phyloP scores from a whole-genome alignment of 2,329 filamentous ascomycete genomes.

The Colletotrichum sp. region DNA sequence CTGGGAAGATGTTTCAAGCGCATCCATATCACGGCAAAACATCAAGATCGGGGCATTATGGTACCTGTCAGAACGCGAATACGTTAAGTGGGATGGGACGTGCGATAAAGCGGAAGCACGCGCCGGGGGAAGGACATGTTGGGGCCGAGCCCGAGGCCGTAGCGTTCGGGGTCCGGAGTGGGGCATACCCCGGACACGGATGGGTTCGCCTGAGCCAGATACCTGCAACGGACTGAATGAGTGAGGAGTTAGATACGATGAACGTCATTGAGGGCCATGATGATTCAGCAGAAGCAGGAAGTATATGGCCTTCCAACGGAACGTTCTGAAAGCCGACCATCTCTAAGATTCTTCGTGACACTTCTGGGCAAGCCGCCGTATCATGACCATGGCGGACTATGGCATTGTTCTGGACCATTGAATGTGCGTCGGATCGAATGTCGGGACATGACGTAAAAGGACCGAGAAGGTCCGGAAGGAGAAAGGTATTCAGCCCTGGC shows the following conservation, averaged over 20 bases:
- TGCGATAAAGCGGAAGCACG: neutral
- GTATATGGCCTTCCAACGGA: neutral
- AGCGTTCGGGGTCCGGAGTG: neutral
- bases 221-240: accelerated
- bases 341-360: too few relatives aligned
- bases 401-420: neutral
- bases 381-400: neutral
- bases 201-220: neutral
- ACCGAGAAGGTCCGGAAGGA: neutral
- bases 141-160: neutral
- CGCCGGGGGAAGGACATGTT: neutral
- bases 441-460: neutral
- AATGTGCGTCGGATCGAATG: neutral
- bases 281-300: too few relatives aligned
- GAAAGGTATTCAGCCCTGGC: neutral
- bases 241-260: neutral
- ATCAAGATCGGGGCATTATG: neutral
- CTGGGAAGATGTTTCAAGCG: neutral
- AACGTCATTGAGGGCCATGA: too few relatives aligned
- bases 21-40: neutral
- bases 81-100: neutral
- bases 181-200: neutral
- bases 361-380: too few relatives aligned
- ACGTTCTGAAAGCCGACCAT: neutral
- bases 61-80: neutral